Base-by-base conservation (phyloP, 176 grass and related monocot species). In the Melocanna baccifera region DNA sequence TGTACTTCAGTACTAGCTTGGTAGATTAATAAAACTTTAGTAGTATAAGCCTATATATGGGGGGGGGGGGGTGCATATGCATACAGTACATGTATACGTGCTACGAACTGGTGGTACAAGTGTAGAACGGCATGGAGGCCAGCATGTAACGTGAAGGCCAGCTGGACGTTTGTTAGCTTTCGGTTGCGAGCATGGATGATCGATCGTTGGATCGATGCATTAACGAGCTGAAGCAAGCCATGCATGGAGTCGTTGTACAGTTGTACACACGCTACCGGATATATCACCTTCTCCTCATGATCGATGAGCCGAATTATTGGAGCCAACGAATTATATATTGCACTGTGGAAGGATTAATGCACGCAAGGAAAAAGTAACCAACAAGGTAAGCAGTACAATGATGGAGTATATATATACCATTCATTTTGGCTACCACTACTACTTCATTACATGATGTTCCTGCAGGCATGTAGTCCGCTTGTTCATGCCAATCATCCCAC, bases 141-240 rank as follows among this genome's bases (percentile, higher is more conserved):
- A 26, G 72, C 84, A 83, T 73, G 59, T 29, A 90, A 59, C 84
- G 79, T 90, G 88, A 86, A 15, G 88, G 56, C 88, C 88, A 90
- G 88, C 84, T 73, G 48, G 56, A 29, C 40, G 80, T 87, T 41
- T 20, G 80, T 79, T 83, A 90, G 68, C 80, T 62, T 83, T 79
- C 84, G 55, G 79, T 52, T 79, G 66, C 55, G 3, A 53, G 30
- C 34, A 55, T 66, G 66, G 40, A 74, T 7, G 57, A 25, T 26
- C 19, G 28, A 36, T 37, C 45, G n/a, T n/a, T n/a, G n/a, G 66
- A 71, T 32, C 28, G 6, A 58, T 20, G 42, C 66, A 13, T 43
- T 20, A 20, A 56, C 58, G 76, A 26, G 57, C 41, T 10, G 41
- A 46, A 11, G 13, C 32, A 40, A 22, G 19, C 59, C 26, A 62